Evolutionary conservation across 106 monocot species (phyloP).

Genomic region (Platanthera guangdongensis): DNA sequence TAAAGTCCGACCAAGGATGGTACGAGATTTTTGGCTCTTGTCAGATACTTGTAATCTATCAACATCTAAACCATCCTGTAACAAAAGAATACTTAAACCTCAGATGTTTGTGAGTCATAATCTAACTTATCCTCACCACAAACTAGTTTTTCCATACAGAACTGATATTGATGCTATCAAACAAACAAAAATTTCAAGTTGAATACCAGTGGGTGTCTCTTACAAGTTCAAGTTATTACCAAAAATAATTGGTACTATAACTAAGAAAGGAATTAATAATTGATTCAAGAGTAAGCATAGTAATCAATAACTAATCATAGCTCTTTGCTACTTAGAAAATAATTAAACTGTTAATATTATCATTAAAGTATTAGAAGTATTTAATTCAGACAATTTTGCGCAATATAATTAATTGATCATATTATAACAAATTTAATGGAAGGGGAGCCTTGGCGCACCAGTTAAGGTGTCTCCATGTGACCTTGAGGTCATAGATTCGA

Average conservation of each 20-base stretch:
- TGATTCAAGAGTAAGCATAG: no score
- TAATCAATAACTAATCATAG: no score
- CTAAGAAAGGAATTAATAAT: no score
- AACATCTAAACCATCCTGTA: conserved; percentile 56
- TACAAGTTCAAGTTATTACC: not conserved
- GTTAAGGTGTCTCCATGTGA: no score
- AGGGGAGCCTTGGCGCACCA: no score
- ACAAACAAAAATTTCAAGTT: not conserved
- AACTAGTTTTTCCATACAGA: not conserved
- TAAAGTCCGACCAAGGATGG: conserved; percentile 55
- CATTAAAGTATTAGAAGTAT: no score
- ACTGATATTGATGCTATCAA: not conserved
- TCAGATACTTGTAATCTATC: conserved; percentile 73
- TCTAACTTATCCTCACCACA: not conserved
- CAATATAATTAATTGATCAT: no score
- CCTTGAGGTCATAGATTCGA: no score
- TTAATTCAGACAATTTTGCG: no score
- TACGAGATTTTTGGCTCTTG: conserved; percentile 63
- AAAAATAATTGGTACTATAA: not conserved
- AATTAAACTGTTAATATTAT: no score
- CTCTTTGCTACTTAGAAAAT: no score
- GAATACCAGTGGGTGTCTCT: not conserved
- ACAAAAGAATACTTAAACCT: not conserved
- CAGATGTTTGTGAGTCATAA: not conserved
- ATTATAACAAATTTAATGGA: no score